Evolutionary conservation across 2,329 filamentous ascomycete genomes (phyloP).

Genomic region (Blastomyces parvus): DNA sequence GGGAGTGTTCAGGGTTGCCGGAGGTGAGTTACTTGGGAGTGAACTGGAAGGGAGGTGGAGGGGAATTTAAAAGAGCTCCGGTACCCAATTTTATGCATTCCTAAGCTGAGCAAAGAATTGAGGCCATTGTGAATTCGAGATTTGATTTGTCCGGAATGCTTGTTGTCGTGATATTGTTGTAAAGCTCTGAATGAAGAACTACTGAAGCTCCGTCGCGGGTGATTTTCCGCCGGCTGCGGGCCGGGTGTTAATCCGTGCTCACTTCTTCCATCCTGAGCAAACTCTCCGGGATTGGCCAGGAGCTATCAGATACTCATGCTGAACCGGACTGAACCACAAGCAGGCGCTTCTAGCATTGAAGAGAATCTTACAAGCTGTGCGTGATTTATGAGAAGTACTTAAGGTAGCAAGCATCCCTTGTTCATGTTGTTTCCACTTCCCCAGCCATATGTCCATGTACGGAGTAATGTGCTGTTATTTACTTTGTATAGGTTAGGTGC

Average conservation of each 20-base stretch:
- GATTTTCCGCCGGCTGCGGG: not conserved
- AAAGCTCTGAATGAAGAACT: not conserved
- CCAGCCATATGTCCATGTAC: not conserved
- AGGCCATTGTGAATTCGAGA: not conserved
- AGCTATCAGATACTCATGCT: no score
- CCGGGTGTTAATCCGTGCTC: not conserved
- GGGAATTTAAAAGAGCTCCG: not conserved
- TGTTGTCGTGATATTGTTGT: not conserved
- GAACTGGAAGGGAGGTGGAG: not conserved
- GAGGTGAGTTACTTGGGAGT: not conserved
- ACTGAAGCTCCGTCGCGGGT: not conserved
- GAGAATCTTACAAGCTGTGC: no score
- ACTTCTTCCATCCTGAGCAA: not conserved
- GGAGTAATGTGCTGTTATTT: not conserved
- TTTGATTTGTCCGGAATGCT: not conserved
- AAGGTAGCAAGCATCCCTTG: not conserved
- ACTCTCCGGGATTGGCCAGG: no score
- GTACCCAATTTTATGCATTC: not conserved
- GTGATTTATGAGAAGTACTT: not conserved
- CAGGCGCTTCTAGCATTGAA: no score
- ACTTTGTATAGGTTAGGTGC: no score
- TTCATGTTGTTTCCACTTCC: not conserved
- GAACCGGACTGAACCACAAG: no score
- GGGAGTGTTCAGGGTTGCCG: not conserved
- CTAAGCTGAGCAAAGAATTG: not conserved